Percentiles rank a stretch among this genome's conserved stretches.
These are phyloP conservation scores for Aspergillus bridgeri DNA, from an alignment of 495 filamentous ascomycete genomes.

Conservation along the genomic window DNA sequence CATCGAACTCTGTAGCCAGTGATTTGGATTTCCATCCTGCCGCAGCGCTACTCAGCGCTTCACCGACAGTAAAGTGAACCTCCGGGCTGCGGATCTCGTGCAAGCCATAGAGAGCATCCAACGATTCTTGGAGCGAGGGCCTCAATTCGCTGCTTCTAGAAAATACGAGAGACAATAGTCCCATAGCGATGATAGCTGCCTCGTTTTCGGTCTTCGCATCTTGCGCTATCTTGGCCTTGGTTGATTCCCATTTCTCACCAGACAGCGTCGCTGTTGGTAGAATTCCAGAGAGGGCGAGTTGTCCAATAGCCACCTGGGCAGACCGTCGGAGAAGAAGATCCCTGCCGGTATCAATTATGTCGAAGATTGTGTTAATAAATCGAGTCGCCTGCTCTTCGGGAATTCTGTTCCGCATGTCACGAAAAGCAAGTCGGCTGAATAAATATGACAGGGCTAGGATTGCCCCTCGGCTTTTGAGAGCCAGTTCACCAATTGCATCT, in stretches of 20 bases:
- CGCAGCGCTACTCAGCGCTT: constrained; percentile 72
- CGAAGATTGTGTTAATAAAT: constrained; percentile 40
- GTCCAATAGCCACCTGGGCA: constrained; percentile 63
- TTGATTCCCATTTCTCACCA: constrained; percentile 33
- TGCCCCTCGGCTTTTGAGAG: constrained; percentile 59
- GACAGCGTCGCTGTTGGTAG: constrained; percentile 41
- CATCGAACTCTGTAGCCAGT: constrained; percentile 55
- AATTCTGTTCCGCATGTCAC: constrained; percentile 30
- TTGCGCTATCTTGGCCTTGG: constrained; percentile 56
- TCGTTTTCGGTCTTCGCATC: constrained; percentile 79
- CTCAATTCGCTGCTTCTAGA: constrained; percentile 31
- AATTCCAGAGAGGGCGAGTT: constrained; percentile 68
- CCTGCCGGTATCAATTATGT: constrained; percentile 46
- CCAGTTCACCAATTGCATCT: constrained; percentile 55
- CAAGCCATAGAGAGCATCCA: constrained; percentile 64
- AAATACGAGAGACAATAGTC: constrained; percentile 57
- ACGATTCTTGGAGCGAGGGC: constrained; percentile 38
- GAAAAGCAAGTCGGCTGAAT: constrained; percentile 55
- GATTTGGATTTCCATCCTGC: constrained; percentile 74
- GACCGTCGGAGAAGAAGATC: constrained; percentile 58
- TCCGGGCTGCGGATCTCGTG: constrained; percentile 83
- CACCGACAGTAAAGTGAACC: constrained; percentile 83
- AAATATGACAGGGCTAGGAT: constrained; percentile 56
- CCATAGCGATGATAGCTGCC: constrained; percentile 71
- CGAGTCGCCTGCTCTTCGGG: constrained; percentile 31